A percentile compares a stretch with the other conserved stretches of the same genome.
phyloP scores from a whole-genome alignment of 331 rosid genomes.

The Telfairia occidentalis region DNA sequence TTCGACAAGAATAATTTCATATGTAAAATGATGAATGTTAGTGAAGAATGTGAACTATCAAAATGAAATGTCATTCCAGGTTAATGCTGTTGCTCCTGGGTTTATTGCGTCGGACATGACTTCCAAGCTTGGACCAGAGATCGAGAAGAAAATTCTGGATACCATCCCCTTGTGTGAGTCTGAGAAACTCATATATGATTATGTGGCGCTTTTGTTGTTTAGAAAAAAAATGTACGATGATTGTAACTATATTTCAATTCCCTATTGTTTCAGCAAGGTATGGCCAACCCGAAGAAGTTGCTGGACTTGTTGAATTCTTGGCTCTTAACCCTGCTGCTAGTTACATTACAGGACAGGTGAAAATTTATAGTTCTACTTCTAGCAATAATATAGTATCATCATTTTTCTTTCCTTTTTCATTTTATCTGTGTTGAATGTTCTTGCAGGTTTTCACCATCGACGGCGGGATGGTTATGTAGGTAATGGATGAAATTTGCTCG shows the following conservation, averaged over 20 bases:
- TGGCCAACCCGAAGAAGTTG: slow-evolving; percentile 94
- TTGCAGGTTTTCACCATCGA: slow-evolving; percentile 75
- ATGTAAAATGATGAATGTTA: neutral
- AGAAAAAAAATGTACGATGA: neutral
- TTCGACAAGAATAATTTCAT: neutral
- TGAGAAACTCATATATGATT: neutral
- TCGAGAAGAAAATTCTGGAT: slow-evolving; percentile 73
- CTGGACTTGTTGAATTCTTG: slow-evolving; percentile 91
- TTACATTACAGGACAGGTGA: slow-evolving; percentile 96
- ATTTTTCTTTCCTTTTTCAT: neutral
- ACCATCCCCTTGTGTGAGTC: slow-evolving; percentile 74
- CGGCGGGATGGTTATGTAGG: slow-evolving; percentile 93
- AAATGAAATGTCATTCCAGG: slow-evolving; percentile 37
- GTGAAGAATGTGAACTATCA: neutral
- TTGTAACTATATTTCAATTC: slow-evolving; percentile 2
- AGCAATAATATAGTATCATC: neutral
- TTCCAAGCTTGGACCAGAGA: slow-evolving; percentile 69
- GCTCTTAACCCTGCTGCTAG: slow-evolving; percentile 82
- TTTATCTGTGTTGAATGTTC: slow-evolving; percentile 3
- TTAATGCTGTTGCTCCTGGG: slow-evolving; percentile 96
- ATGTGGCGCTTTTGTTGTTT: neutral
- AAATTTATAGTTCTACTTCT: too few relatives aligned
- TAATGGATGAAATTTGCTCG: neutral
- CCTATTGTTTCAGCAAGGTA: slow-evolving; percentile 56
- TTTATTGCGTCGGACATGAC: slow-evolving; percentile 98